A percentile compares a stretch with the other conserved stretches of the same genome.
These are phyloP conservation scores for Afroboletus lepidellus DNA, from an alignment of 1,284 basidiomycete genomes.

Conservation along the genomic window DNA sequence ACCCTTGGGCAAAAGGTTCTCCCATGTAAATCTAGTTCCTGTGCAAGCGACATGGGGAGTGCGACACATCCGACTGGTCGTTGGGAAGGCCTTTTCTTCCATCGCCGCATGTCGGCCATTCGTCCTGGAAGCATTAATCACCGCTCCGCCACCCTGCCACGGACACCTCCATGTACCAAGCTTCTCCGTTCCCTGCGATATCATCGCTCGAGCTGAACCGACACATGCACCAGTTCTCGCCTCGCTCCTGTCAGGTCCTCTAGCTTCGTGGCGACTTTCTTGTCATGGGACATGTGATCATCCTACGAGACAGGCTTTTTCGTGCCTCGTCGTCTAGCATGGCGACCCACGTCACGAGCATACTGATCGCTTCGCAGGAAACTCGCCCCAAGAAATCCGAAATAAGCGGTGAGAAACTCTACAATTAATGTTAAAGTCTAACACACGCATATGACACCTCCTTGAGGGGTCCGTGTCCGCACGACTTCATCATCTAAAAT, in stretches of 20 bases:
- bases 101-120: slow-evolving; percentile 27
- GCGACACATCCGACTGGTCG: slow-evolving; percentile 3
- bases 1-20: slow-evolving; percentile 15
- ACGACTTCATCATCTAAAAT: slow-evolving; percentile 2
- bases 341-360: background rate
- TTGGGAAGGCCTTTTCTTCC: slow-evolving; percentile 25
- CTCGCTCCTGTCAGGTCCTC: slow-evolving; percentile 19
- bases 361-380: background rate
- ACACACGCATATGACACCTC: slow-evolving; percentile 4
- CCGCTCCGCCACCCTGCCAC: slow-evolving; percentile 30
- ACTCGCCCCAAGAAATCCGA: slow-evolving; percentile 5
- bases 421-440: slow-evolving; percentile 22
- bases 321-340: background rate
- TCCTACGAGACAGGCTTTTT: slow-evolving; percentile 2
- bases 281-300: background rate
- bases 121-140: slow-evolving; percentile 34
- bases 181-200: slow-evolving; percentile 32
- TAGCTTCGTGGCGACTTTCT: slow-evolving; percentile 6
- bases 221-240: slow-evolving; percentile 14
- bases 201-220: slow-evolving; percentile 24
- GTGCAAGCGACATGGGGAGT: slow-evolving; percentile 8
- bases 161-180: slow-evolving; percentile 19
- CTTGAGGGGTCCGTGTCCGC: slow-evolving; percentile 4
- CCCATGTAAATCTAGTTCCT: slow-evolving; percentile 29
- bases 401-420: slow-evolving; percentile 23